Percentiles rank a stretch among this genome's conserved stretches.
These are phyloP conservation scores for Diospyros kaki DNA, from an alignment of 148 eudicot genomes.

Conservation along the genomic window DNA sequence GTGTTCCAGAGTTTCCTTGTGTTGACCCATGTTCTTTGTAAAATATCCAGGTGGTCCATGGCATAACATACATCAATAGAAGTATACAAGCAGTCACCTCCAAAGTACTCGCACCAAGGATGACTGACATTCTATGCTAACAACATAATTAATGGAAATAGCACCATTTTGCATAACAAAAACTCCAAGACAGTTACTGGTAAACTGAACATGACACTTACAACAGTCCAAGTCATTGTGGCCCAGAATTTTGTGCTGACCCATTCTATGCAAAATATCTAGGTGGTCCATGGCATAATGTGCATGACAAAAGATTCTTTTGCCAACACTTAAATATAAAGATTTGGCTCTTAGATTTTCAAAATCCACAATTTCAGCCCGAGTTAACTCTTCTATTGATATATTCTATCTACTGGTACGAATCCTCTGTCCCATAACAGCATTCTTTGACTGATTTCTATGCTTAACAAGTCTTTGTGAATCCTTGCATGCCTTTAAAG, in stretches of 20 bases:
- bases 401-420: slow-evolving; percentile 14
- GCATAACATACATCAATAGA: background rate
- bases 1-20: background rate
- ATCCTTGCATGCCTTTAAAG: slow-evolving; percentile 40
- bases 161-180: background rate
- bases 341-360: background rate
- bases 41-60: background rate
- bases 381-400: slow-evolving; percentile 1
- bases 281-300: background rate
- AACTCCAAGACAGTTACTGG: background rate
- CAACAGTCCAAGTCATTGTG: background rate
- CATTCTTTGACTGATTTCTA: slow-evolving; percentile 21
- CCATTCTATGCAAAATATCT: background rate
- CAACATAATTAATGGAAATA: background rate
- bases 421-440: background rate
- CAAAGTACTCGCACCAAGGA: background rate
- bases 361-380: background rate
- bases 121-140: background rate
- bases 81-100: too few relatives aligned
- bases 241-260: background rate
- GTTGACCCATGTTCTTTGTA: background rate
- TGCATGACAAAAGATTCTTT: background rate
- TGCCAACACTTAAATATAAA: background rate
- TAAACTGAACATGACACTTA: background rate
- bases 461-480: slow-evolving; percentile 32